These are phyloP conservation scores for Gentiana straminea DNA, from an alignment of 257 asterid genomes.

Conservation along the genomic window DNA sequence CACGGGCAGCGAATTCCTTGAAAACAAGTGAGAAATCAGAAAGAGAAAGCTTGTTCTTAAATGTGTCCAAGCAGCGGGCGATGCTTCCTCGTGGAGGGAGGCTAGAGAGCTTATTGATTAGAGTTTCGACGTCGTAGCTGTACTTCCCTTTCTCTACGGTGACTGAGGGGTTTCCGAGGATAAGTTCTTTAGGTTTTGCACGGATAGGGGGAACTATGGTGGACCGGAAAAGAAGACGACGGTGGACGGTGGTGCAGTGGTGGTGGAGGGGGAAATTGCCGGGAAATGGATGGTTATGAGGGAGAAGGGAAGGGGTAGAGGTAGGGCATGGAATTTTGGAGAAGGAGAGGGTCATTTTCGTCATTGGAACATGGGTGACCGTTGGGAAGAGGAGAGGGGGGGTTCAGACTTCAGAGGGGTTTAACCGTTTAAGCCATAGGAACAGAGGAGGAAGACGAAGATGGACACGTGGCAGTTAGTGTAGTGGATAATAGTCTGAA, in stretches of 20 bases:
- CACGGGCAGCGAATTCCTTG: constrained; percentile 79
- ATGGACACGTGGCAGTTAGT: constrained; percentile 12
- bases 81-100: constrained; percentile 99
- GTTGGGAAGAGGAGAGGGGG: neutral
- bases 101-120: constrained; percentile 89
- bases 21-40: constrained; percentile 68
- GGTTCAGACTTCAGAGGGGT: neutral
- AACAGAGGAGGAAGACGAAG: constrained; percentile 6
- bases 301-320: neutral
- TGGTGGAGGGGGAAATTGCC: constrained; percentile 25
- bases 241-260: constrained; percentile 20
- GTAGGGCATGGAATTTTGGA: constrained; percentile 35
- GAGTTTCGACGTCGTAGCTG: constrained; percentile 87
- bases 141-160: constrained; percentile 94
- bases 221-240: constrained; percentile 17
- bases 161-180: constrained; percentile 78
- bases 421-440: constrained; percentile 2
- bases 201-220: constrained; percentile 28
- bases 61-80: constrained; percentile 82
- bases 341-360: constrained; percentile 39
- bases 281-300: constrained; percentile 20
- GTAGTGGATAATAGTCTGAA: constrained; percentile 6
- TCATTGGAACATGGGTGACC: constrained; percentile 30
- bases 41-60: constrained; percentile 85
- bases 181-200: constrained; percentile 51